These are phyloP conservation scores for Eucalyptus melliodora DNA, from an alignment of 345 rosid species.

Conservation along the genomic window DNA sequence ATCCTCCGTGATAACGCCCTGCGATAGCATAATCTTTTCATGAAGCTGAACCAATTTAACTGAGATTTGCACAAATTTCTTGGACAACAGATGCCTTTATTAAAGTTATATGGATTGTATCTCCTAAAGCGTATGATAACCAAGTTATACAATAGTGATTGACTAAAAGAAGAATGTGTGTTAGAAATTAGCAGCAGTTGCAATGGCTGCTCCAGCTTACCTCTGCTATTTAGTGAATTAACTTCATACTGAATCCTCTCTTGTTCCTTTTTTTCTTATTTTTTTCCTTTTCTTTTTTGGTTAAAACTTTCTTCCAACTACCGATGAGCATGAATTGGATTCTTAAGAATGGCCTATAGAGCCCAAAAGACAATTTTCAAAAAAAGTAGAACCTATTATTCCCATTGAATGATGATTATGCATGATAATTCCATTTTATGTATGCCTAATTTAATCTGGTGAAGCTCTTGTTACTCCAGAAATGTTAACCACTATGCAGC, in stretches of 20 bases:
- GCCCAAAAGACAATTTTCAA: neutral
- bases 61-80: neutral
- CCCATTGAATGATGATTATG: neutral
- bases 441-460: neutral
- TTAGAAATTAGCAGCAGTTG: neutral
- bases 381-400: neutral
- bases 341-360: neutral
- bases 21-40: neutral
- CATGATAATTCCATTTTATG: neutral
- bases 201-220: neutral
- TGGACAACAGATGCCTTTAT: neutral
- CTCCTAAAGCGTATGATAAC: neutral
- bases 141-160: neutral
- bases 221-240: neutral
- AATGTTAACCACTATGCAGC: neutral
- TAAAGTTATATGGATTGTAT: neutral
- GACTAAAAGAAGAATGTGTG: neutral
- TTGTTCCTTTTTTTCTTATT: neutral
- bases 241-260: neutral
- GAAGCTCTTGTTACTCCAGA: neutral
- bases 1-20: conserved; percentile 97
- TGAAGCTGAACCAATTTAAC: neutral
- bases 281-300: neutral
- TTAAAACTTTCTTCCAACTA: neutral
- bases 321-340: neutral